Base-by-base conservation (phyloP, 345 rosid species). In the Fremontodendron californicum region DNA sequence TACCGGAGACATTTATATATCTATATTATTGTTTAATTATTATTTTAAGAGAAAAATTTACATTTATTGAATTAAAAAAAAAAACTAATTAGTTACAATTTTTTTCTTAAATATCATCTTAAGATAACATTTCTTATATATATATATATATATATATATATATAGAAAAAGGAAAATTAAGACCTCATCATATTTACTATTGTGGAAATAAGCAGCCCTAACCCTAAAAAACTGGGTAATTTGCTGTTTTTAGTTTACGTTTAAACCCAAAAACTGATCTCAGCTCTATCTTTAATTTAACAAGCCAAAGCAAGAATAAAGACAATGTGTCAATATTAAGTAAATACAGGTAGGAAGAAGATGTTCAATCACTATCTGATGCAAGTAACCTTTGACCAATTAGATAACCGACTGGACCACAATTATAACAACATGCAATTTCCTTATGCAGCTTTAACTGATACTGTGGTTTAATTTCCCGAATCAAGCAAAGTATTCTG, bases 321-420 rank as follows among this genome's bases (percentile, higher is more conserved):
- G 75, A 74, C 72, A 75, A 68, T 35, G 42, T 9, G 58, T 33
- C 10, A 52, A 52, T 21, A 70, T 51, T 16, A 64, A 61, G 64
- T 6, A 66, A 66, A 42, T 33, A 42, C 51, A 78, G 39, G 65
- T 72, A 66, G 66, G 68, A 37, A 18, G 66, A 69, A 67, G 67
- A 79, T 86, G 82, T 78, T 67, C 85, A 80, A 86, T 82, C 87
- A 80, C 83, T 72, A 21, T 84, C 85, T 51, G 77, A 78, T 75
- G 25, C 77, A 72, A 80, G 19, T 69, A 78, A 71, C 45, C 78
- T 72, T 79, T 84, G 84, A 81, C 84, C 84, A 60, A 77, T n/a
- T n/a, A 79, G 84, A 82, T 82, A 78, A 82, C 78, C 73, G 81
- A 45, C 75, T 64, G 86, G 87, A 86, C 82, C 86, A 81, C 85